Percentiles rank a stretch among this genome's conserved stretches.
Evolutionary conservation across 1,139 yeast species (phyloP).

Genomic region (Yamadazyma conglobata): DNA sequence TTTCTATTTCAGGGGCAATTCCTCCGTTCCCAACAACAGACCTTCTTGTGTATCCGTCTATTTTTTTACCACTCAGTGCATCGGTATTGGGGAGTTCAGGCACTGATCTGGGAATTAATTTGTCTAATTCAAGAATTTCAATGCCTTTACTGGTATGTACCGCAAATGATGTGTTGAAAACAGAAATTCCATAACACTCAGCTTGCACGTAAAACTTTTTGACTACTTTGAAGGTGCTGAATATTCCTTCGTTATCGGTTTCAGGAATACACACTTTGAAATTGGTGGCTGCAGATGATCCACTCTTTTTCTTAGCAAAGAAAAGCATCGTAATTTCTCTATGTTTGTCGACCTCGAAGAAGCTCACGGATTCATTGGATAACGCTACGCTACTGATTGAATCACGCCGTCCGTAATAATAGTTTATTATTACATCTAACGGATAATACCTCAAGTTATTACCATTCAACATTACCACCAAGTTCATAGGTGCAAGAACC

Average conservation of each 20-base stretch:
- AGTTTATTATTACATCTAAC: slow-evolving; percentile 42
- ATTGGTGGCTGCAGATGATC: slow-evolving; percentile 38
- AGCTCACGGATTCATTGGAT: slow-evolving; percentile 40
- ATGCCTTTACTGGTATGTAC: slow-evolving; percentile 69
- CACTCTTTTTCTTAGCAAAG: slow-evolving; percentile 48
- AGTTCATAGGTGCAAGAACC: slow-evolving; percentile 54
- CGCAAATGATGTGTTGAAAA: slow-evolving; percentile 61
- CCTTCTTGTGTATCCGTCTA: slow-evolving; percentile 33
- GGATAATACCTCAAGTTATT: slow-evolving; percentile 60
- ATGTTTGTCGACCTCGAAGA: slow-evolving; percentile 61
- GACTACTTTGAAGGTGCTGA: slow-evolving; percentile 49
- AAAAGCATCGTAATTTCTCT: slow-evolving; percentile 57
- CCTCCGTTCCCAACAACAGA: slow-evolving; percentile 10
- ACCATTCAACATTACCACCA: slow-evolving; percentile 58
- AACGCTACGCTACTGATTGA: slow-evolving; percentile 30
- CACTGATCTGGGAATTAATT: slow-evolving; percentile 52
- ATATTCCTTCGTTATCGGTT: slow-evolving; percentile 45
- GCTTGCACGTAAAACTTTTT: slow-evolving; percentile 48
- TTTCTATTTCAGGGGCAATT: slow-evolving; percentile 24
- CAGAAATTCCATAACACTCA: slow-evolving; percentile 54
- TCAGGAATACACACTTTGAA: slow-evolving; percentile 53
- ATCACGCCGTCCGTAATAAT: slow-evolving; percentile 33
- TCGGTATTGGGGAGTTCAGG: slow-evolving; percentile 41
- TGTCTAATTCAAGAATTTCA: slow-evolving; percentile 62
- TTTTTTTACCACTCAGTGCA: slow-evolving; percentile 16